These are phyloP conservation scores for Cerrena zonata DNA, from an alignment of 1,284 basidiomycete species.

Conservation along the genomic window DNA sequence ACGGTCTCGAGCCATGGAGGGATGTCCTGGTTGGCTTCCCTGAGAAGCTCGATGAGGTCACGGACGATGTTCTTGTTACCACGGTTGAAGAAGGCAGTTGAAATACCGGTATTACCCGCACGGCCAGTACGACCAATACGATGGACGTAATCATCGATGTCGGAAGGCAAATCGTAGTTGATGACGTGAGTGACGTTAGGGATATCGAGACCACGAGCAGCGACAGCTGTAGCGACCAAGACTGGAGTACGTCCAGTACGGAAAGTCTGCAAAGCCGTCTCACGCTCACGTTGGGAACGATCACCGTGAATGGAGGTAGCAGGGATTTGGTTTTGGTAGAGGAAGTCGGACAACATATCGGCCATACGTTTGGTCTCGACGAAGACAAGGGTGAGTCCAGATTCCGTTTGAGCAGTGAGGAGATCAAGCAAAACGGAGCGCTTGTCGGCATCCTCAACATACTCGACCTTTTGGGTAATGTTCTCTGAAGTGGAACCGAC, in stretches of 20 bases:
- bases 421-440: slow-evolving; percentile 94
- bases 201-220: slow-evolving; percentile 97
- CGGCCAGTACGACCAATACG: slow-evolving; percentile 98
- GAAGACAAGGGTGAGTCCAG: slow-evolving; percentile 90
- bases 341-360: slow-evolving; percentile 95
- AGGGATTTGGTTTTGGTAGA: slow-evolving; percentile 77
- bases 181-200: slow-evolving; percentile 99
- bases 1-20: slow-evolving; percentile 89
- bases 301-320: slow-evolving; percentile 99
- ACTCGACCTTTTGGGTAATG: slow-evolving; percentile 98
- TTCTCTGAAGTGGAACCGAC: slow-evolving; percentile 99
- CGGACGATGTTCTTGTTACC: slow-evolving; percentile 88
- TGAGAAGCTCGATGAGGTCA: slow-evolving; percentile 87
- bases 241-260: slow-evolving; percentile 90
- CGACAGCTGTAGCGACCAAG: slow-evolving; percentile 96
- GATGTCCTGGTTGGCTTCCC: slow-evolving; percentile 95
- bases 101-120: slow-evolving; percentile 96
- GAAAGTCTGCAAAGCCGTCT: slow-evolving; percentile 93
- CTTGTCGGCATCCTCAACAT: slow-evolving; percentile 96
- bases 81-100: slow-evolving; percentile 92
- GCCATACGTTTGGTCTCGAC: slow-evolving; percentile 99
- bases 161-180: slow-evolving; percentile 97
- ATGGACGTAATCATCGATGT: slow-evolving; percentile 98
- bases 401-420: slow-evolving; percentile 69
- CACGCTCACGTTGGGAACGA: slow-evolving; percentile 95